phyloP scores from a whole-genome alignment of 1,284 basidiomycete genomes.

The Apiotrichum gamsii region DNA sequence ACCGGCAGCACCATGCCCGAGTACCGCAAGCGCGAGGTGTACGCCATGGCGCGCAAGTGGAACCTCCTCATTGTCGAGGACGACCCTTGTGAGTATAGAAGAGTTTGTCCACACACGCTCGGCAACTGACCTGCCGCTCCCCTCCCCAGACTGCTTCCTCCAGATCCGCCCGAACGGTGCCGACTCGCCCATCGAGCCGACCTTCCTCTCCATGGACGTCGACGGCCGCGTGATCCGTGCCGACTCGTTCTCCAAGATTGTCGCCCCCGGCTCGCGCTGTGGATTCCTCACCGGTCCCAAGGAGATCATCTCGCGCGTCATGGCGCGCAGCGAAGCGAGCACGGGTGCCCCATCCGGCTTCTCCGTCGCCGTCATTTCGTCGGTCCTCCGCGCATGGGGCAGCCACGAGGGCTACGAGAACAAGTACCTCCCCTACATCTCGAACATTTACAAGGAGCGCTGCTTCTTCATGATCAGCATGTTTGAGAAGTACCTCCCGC shows the following conservation, averaged over 20 bases:
- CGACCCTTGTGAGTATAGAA: slow-evolving; percentile 54
- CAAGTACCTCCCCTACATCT: slow-evolving; percentile 35
- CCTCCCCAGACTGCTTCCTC: slow-evolving; percentile 44
- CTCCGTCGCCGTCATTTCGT: slow-evolving; percentile 32
- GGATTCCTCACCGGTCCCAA: slow-evolving; percentile 61
- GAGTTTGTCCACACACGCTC: slow-evolving; percentile 58
- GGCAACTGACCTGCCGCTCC: slow-evolving; percentile 29
- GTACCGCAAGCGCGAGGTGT: slow-evolving; percentile 64
- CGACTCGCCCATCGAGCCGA: slow-evolving; percentile 33
- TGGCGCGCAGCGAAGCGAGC: slow-evolving; percentile 32
- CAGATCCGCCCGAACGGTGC: slow-evolving; percentile 43
- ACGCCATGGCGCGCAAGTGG: slow-evolving; percentile 66
- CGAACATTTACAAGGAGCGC: slow-evolving; percentile 29
- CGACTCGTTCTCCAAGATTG: slow-evolving; percentile 74
- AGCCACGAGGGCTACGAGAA: slow-evolving; percentile 38
- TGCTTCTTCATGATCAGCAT: slow-evolving; percentile 25
- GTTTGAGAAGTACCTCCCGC: slow-evolving; percentile 28
- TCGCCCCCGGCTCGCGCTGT: slow-evolving; percentile 65
- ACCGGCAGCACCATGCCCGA: slow-evolving; percentile 62
- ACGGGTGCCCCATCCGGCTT: slow-evolving; percentile 37
- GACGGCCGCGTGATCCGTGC: slow-evolving; percentile 72
- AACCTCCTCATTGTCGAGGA: slow-evolving; percentile 67
- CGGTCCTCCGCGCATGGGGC: slow-evolving; percentile 36
- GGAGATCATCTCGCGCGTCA: slow-evolving; percentile 28
- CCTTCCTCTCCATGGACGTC: slow-evolving; percentile 54